These are phyloP conservation scores for Paecilomyces formosus DNA, from an alignment of 2,329 filamentous ascomycete species.

Conservation along the genomic window DNA sequence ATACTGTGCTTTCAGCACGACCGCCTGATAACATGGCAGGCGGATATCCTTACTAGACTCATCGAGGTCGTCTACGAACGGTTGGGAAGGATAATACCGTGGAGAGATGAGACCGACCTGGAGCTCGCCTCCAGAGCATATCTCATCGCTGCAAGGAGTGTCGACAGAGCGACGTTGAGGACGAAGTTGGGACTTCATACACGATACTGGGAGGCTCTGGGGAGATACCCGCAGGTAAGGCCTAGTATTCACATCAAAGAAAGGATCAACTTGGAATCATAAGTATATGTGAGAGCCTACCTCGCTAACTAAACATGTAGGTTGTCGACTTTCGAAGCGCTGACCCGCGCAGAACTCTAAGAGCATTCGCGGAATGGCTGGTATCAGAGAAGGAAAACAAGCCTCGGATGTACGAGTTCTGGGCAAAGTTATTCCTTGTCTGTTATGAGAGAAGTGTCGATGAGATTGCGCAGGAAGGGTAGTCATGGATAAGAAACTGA, in stretches of 20 bases:
- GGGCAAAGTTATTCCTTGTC: slow-evolving; percentile 24
- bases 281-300: neutral
- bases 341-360: slow-evolving; percentile 20
- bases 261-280: neutral
- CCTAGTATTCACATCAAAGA: neutral
- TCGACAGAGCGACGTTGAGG: slow-evolving; percentile 14
- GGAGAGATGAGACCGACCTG: slow-evolving; percentile 11
- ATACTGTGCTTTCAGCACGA: slow-evolving; percentile 18
- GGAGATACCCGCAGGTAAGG: slow-evolving; percentile 22
- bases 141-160: slow-evolving; percentile 15
- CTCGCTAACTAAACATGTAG: slow-evolving; percentile 8
- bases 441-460: slow-evolving; percentile 24
- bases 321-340: slow-evolving; percentile 22
- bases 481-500: neutral
- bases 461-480: slow-evolving; percentile 13
- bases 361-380: slow-evolving; percentile 24
- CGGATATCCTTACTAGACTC: slow-evolving; percentile 27
- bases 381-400: slow-evolving; percentile 15
- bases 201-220: slow-evolving; percentile 18
- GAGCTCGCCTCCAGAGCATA: slow-evolving; percentile 17
- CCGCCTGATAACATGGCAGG: slow-evolving; percentile 25
- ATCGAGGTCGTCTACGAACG: slow-evolving; percentile 21
- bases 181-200: slow-evolving; percentile 17
- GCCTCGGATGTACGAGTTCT: slow-evolving; percentile 20
- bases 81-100: slow-evolving; percentile 15